A percentile compares a stretch with the other conserved stretches of the same genome.
phyloP scores from a whole-genome alignment of 371 early-diverging fungal genomes.

The Blyttiomyces sp. region DNA sequence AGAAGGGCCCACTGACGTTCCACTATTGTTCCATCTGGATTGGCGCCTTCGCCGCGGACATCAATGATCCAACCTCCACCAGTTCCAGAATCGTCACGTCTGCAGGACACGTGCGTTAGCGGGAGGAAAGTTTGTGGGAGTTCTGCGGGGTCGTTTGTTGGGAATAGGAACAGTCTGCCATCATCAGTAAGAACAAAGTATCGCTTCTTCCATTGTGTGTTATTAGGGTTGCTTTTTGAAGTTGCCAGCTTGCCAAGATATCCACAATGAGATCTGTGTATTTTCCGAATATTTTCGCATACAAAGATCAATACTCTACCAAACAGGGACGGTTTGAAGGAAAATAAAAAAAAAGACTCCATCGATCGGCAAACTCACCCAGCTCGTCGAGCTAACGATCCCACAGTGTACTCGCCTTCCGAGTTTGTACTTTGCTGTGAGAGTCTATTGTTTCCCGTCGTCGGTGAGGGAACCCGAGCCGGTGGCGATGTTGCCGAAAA shows the following conservation, averaged over 20 bases:
- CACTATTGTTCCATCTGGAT: not conserved
- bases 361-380: too few species aligned
- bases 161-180: constrained; percentile 1
- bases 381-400: too few species aligned
- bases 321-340: too few species aligned
- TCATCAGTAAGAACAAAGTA: constrained; percentile 1
- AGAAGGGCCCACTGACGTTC: not conserved
- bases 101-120: not conserved
- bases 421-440: too few species aligned
- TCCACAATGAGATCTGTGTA: too few species aligned
- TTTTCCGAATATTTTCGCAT: too few species aligned
- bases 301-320: too few species aligned
- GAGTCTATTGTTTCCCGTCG: too few species aligned
- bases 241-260: constrained; percentile 1
- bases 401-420: too few species aligned
- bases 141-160: not conserved
- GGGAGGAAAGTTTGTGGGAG: constrained; percentile 7
- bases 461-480: too few species aligned
- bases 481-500: too few species aligned
- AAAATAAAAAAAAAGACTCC: too few species aligned
- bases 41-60: not conserved
- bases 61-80: not conserved
- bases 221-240: not conserved
- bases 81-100: not conserved
- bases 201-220: constrained; percentile 6